Base-by-base conservation (phyloP, 1,284 basidiomycete genomes). In the Pascua sp. region DNA sequence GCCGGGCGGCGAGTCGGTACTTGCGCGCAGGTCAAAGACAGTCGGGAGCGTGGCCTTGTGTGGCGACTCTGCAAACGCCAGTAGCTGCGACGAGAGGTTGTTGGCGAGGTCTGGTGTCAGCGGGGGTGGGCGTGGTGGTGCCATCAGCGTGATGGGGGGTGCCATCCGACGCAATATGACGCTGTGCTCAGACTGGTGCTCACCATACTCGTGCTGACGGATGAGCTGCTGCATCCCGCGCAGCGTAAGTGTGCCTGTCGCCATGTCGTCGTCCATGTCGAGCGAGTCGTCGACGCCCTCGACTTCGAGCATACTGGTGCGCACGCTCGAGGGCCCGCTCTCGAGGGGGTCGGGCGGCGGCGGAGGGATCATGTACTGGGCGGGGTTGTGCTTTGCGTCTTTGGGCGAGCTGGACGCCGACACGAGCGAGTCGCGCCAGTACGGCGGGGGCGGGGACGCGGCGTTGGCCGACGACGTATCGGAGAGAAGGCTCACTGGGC, bases 261-360 rank as follows among this genome's bases (percentile, higher is more conserved):
- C 32, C 24, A 45, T 39, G 10, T 49, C 48, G 42, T 57, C 50
- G n/a, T 49, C 54, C 42, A 53, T 56, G 10, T 54, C 47, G 42
- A 42, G 38, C 45, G 37, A 42, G 11, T 42, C 24, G 11, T 16
- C 46, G 11, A 45, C 51, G 3, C 16, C 41, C 9, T 56, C 58
- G 13, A 42, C 39, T 11, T 53, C 53, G 11, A 53, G 39, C 40
- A 58, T 43, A 37, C 60, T 62, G 16, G 55, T 56, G 42, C 60
- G 60, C 36, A 59, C 57, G 11, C 57, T 56, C 12, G 56, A 59
- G 11, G 60, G 60, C 3, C 60, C 60, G n/a, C 57, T 59, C 47
- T 62, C 60, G 45, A 59, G 39, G 2, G 24, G 16, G 11, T 54
- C 54, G 17, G 60, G 60, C n/a, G 57, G 60, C 24, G 60, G 60